Evolutionary conservation across 1,284 basidiomycete genomes (phyloP).

Genomic region (Microbotryum scabiosae): DNA sequence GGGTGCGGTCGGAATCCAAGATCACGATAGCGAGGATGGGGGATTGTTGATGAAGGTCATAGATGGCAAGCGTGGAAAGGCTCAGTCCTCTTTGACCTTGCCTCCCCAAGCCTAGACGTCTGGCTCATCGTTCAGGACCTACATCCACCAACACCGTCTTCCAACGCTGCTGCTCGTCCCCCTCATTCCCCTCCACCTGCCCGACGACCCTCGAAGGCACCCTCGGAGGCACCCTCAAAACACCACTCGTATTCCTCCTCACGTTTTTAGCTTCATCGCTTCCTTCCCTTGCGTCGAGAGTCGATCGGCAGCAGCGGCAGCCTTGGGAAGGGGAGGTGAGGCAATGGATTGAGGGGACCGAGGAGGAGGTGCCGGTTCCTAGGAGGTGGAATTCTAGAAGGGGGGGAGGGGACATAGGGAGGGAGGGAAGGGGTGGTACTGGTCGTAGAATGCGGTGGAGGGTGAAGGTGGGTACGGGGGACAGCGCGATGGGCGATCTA

Average conservation of each 20-base stretch:
- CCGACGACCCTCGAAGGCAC: background rate
- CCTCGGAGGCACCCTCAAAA: conserved; percentile 38
- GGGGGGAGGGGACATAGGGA: background rate
- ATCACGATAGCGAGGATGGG: too few species aligned
- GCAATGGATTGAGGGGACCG: conserved; percentile 30
- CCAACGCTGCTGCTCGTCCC: conserved; percentile 40
- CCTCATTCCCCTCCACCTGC: conserved; percentile 31
- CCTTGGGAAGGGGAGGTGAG: conserved; percentile 29
- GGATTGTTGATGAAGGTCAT: too few species aligned
- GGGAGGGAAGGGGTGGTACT: too few species aligned
- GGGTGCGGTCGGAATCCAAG: too few species aligned
- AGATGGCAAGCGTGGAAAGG: too few species aligned
- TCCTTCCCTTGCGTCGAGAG: conserved; percentile 40
- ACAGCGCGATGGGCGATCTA: too few species aligned
- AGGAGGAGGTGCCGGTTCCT: conserved; percentile 30
- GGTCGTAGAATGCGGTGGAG: too few species aligned
- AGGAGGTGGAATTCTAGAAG: conserved; percentile 24
- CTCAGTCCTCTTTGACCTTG: too few species aligned
- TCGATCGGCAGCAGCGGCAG: conserved; percentile 32
- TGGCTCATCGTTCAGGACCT: too few species aligned
- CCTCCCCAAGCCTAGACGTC: too few species aligned
- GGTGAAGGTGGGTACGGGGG: too few species aligned
- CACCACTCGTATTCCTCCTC: conserved; percentile 63
- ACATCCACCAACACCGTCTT: conserved; percentile 55
- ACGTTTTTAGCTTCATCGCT: conserved; percentile 50